Percentiles rank a stretch among this genome's conserved stretches.
phyloP scores from a whole-genome alignment of 2,329 filamentous ascomycete genomes.

The Botryosphaeria dothidea region DNA sequence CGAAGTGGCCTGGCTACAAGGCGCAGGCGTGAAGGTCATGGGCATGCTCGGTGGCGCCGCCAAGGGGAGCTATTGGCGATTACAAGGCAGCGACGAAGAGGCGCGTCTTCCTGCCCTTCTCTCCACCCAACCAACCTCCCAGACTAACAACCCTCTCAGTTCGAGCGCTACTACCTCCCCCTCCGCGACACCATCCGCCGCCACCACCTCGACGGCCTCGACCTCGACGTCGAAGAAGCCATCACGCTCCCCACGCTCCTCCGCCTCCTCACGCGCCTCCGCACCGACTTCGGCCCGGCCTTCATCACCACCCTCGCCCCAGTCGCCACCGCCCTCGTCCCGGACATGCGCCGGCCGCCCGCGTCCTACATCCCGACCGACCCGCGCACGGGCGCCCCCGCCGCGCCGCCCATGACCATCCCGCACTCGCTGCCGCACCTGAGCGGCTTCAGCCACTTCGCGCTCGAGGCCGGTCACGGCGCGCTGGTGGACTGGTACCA shows the following conservation, averaged over 20 bases:
- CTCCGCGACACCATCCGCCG: constrained; percentile 65
- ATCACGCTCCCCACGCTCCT: constrained; percentile 67
- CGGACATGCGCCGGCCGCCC: constrained; percentile 36
- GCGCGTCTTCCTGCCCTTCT: constrained; percentile 24
- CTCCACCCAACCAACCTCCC: not conserved
- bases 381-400: constrained; percentile 28
- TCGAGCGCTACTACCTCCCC: constrained; percentile 73
- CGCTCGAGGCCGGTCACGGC: constrained; percentile 59
- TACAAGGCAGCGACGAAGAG: constrained; percentile 34
- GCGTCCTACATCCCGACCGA: constrained; percentile 25
- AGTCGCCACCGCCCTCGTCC: constrained; percentile 72
- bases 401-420: constrained; percentile 34
- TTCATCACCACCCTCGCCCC: constrained; percentile 83
- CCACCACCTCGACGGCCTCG: constrained; percentile 46
- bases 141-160: constrained; percentile 41
- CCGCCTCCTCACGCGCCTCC: constrained; percentile 50
- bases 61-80: constrained; percentile 66
- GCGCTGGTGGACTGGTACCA: constrained; percentile 79
- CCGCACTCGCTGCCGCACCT: constrained; percentile 57
- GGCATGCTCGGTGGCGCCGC: constrained; percentile 88
- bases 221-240: constrained; percentile 62
- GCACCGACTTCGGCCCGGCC: constrained; percentile 63
- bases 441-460: constrained; percentile 78
- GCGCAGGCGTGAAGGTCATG: constrained; percentile 74
- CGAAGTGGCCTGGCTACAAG: constrained; percentile 72